Evolutionary conservation across 495 filamentous ascomycete species (phyloP), one percentile per base, ranked within the genome.

Genomic region (Aspergillus kassunensis): DNA sequence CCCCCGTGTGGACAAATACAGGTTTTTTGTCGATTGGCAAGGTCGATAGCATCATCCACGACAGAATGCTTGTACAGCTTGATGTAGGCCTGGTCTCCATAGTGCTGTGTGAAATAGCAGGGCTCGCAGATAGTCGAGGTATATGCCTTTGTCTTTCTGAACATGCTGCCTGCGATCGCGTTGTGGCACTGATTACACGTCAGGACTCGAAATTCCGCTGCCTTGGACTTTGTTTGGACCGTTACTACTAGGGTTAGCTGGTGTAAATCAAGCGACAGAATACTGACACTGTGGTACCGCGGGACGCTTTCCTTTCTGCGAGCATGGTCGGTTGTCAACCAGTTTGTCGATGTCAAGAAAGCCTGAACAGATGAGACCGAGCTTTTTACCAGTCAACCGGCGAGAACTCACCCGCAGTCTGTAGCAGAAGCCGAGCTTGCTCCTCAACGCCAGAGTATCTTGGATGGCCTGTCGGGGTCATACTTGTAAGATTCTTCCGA

Each of bases 31-130:
- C 10, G 2, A 2, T 18, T 33, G 2, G 20, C 31, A 0, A 36
- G 40, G n/a, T 45, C 21, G 31, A 52, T 21, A 12, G 41, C 40
- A 19, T 52, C 31, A 8, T 52, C 33, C 1, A 64, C 49, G 20
- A 61, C 46, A n/a, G 55, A 59, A 29, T 71, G 68, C 40, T 67
- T 71, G 51, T 67, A 66, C 8, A 34, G 8, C 42, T 71, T 73
- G n/a, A 55, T 34, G 33, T 55, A 54, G 1, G 41, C 20, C 1
- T 6, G 19, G 9, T 58, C 46, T 8, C 58, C 55, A 16, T 54
- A 50, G 21, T 56, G 31, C 8, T 56, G 52, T 4, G 48, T 13
- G 40, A 49, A 45, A 34, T 64, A 61, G 44, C 61, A 64, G 24
- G 43, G 42, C 34, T 49, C 52, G 39, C 55, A 58, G 18, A 58